These are phyloP conservation scores for Linnemannia schmuckeri DNA, from an alignment of 192 early-diverging fungal genomes.

Conservation along the genomic window DNA sequence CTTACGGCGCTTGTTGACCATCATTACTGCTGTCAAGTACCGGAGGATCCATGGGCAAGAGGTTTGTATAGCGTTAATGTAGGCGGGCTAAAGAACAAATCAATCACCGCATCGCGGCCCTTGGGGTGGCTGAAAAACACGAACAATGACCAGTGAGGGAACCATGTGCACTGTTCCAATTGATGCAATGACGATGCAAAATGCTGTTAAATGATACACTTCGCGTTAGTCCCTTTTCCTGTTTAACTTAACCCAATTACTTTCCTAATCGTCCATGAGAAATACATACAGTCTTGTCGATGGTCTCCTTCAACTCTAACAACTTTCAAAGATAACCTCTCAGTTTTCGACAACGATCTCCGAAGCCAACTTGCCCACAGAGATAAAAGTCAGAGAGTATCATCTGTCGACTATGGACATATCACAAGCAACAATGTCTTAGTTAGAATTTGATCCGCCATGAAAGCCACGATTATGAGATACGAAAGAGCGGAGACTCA, in stretches of 20 bases:
- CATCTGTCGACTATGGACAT: conserved; percentile 82
- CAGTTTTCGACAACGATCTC: conserved; percentile 96
- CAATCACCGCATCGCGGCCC: conserved; percentile 94
- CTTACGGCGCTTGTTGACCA: conserved; percentile 91
- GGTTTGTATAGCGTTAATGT: conserved; percentile 98
- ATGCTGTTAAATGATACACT: conserved; percentile 49
- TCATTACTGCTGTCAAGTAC: conserved; percentile 89
- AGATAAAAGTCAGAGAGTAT: conserved; percentile 84
- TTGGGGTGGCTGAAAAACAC: conserved; percentile 99
- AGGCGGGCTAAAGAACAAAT: conserved; percentile 91
- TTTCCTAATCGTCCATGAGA: no score
- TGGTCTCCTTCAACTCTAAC: conserved; percentile 87
- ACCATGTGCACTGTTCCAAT: conserved; percentile 92
- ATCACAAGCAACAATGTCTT: no score
- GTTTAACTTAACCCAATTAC: no score
- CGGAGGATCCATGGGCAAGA: conserved; percentile 97
- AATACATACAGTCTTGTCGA: conserved; percentile 80
- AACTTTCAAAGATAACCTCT: conserved; percentile 91
- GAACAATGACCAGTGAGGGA: conserved; percentile 97
- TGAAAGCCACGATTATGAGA: conserved; percentile 7
- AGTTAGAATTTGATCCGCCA: no score
- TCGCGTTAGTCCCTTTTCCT: no score
- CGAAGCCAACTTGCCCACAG: conserved; percentile 96
- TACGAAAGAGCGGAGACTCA: conserved; percentile 64
- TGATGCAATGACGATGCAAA: conserved; percentile 84